These are phyloP conservation scores for Bombardia bombarda DNA, from an alignment of 495 filamentous ascomycete genomes.

Conservation along the genomic window DNA sequence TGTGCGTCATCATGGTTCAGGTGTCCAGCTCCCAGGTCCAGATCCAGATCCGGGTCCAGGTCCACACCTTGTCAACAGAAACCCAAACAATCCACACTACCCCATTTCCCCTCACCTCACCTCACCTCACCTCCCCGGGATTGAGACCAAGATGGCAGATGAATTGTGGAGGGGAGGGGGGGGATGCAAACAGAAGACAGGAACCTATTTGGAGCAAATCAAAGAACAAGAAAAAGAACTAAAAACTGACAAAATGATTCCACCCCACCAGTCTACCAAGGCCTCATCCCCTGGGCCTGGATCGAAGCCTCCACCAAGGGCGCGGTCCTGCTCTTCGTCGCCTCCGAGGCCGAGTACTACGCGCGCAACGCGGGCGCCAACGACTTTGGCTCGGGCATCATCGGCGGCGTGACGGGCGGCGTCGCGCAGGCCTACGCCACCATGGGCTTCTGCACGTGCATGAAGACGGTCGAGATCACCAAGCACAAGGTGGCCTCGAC, in stretches of 20 bases:
- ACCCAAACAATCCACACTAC: no score
- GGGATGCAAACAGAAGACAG: no score
- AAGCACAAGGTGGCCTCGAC: constrained; percentile 85
- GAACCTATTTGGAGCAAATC: no score
- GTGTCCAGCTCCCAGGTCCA: no score
- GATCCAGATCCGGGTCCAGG: no score
- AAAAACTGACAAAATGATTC: not conserved
- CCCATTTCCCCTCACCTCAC: no score
- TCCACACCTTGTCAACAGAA: no score
- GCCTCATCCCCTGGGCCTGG: constrained; percentile 99
- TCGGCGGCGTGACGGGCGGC: constrained; percentile 87
- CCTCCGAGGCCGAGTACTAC: constrained; percentile 94
- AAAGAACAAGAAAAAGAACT: not conserved
- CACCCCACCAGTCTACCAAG: constrained; percentile 80
- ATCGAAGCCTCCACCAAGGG: constrained; percentile 99
- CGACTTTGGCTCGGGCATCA: constrained; percentile 82
- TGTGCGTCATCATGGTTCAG: no score
- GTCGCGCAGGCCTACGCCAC: constrained; percentile 97
- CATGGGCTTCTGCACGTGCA: constrained; percentile 99
- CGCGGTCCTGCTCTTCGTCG: constrained; percentile 97
- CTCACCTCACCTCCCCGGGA: no score
- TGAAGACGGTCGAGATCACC: constrained; percentile 99
- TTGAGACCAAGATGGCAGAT: no score
- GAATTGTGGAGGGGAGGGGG: no score
- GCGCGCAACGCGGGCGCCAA: constrained; percentile 71